Evolutionary conservation across 2,329 filamentous ascomycete genomes (phyloP).

Genomic region (Microdochium trichocladiopsis): DNA sequence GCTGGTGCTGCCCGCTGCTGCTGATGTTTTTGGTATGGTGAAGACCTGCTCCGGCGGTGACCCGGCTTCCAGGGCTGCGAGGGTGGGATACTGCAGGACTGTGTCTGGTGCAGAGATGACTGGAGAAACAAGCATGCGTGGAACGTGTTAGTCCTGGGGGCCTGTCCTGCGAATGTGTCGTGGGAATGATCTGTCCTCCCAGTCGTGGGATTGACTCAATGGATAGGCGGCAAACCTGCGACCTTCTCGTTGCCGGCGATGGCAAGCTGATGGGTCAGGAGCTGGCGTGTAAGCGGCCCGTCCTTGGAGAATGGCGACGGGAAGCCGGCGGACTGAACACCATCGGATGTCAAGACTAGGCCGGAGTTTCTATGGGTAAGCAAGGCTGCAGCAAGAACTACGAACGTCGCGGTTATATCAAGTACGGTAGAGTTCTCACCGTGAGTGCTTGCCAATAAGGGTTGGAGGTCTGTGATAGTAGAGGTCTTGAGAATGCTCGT

Average conservation of each 20-base stretch:
- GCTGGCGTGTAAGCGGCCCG: conserved; percentile 10
- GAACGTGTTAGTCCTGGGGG: conserved; percentile 12
- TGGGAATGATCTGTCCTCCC: no score
- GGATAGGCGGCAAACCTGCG: conserved; percentile 18
- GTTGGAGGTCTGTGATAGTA: conserved; percentile 24
- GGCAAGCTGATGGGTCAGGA: conserved; percentile 16
- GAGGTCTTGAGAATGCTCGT: conserved; percentile 28
- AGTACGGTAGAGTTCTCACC: no score
- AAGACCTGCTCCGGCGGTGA: conserved; percentile 7
- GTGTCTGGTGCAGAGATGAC: conserved; percentile 2
- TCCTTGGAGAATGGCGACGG: conserved; percentile 11
- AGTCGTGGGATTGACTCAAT: no score
- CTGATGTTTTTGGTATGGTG: not conserved
- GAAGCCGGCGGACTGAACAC: conserved; percentile 18
- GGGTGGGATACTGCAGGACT: conserved; percentile 19
- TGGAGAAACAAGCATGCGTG: no score
- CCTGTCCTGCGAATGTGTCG: conserved; percentile 14
- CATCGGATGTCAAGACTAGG: conserved; percentile 13
- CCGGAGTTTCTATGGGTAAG: no score
- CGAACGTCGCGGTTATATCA: no score
- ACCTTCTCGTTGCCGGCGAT: conserved; percentile 25
- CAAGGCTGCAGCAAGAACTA: no score
- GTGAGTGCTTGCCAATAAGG: conserved; percentile 15
- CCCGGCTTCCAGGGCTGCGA: conserved; percentile 2
- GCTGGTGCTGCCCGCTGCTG: not conserved